Evolutionary conservation across 371 early-diverging fungal species (phyloP).

Genomic region (Choanephora cucurbitarum): DNA sequence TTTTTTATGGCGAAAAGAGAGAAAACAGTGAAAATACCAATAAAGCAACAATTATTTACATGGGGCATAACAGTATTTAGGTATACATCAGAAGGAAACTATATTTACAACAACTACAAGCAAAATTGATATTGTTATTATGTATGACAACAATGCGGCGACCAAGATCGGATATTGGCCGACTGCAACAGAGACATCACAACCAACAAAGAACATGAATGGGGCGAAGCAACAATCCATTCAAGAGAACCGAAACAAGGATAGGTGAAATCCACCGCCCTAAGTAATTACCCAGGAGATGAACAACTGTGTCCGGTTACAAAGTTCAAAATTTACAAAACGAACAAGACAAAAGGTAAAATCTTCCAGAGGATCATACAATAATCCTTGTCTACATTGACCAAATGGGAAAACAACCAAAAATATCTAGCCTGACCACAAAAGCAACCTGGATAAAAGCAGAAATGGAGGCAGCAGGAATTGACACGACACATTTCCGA

Average conservation of each 20-base stretch:
- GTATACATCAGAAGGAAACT: neutral
- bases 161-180: constrained; percentile 12
- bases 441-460: constrained; percentile 10
- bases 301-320: too few species aligned
- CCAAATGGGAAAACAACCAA: neutral
- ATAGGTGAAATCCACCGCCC: neutral
- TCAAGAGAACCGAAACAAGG: constrained; percentile 12
- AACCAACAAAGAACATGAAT: neutral
- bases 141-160: constrained; percentile 17
- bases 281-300: neutral
- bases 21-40: neutral
- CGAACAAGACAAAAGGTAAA: neutral
- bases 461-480: constrained; percentile 12
- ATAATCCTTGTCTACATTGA: constrained; percentile 11
- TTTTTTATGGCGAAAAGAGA: constrained; percentile 14
- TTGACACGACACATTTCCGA: neutral
- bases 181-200: constrained; percentile 10
- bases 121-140: constrained; percentile 11
- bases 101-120: constrained; percentile 4
- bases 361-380: constrained; percentile 10
- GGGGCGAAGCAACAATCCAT: constrained; percentile 6
- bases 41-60: neutral
- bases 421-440: neutral
- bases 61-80: constrained; percentile 4
- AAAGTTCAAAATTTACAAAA: too few species aligned